Evolutionary conservation across 2,329 filamentous ascomycete genomes (phyloP).

Genomic region (Hyphodiscus sp.): DNA sequence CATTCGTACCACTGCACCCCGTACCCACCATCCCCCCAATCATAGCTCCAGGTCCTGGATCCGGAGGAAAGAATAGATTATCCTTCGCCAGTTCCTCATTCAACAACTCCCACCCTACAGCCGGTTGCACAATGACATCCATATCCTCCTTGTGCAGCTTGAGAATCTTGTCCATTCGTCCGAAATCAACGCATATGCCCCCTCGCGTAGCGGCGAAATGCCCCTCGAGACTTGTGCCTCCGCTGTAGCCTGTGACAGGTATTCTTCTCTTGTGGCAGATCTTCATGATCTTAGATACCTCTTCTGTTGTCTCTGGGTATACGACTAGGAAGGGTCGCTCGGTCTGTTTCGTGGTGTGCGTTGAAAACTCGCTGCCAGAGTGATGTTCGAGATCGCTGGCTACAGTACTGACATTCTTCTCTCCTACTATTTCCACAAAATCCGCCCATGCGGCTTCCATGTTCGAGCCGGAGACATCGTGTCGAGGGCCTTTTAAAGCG

Average conservation of each 20-base stretch:
- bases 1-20: conserved; percentile 68
- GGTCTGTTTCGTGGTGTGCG: conserved; percentile 43
- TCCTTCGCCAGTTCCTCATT: conserved; percentile 70
- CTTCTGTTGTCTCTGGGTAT: conserved; percentile 69
- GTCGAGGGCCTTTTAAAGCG: conserved; percentile 43
- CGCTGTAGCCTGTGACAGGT: conserved; percentile 80
- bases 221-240: conserved; percentile 84
- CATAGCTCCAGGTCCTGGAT: conserved; percentile 83
- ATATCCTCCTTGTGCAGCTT: conserved; percentile 70
- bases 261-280: conserved; percentile 75
- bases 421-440: conserved; percentile 56
- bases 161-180: conserved; percentile 76
- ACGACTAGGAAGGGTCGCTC: conserved; percentile 63
- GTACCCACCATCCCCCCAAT: conserved; percentile 82
- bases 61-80: conserved; percentile 85
- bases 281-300: conserved; percentile 84
- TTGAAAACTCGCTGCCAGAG: conserved; percentile 56
- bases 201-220: conserved; percentile 79
- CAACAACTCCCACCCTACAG: conserved; percentile 78
- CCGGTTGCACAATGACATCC: conserved; percentile 72
- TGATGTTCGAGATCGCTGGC: conserved; percentile 50
- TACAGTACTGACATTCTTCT: conserved; percentile 57
- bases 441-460: conserved; percentile 66
- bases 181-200: conserved; percentile 82
- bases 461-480: conserved; percentile 55